phyloP scores from a whole-genome alignment of 108 stramenopile genomes.

The Stephanodiscus triporus region DNA sequence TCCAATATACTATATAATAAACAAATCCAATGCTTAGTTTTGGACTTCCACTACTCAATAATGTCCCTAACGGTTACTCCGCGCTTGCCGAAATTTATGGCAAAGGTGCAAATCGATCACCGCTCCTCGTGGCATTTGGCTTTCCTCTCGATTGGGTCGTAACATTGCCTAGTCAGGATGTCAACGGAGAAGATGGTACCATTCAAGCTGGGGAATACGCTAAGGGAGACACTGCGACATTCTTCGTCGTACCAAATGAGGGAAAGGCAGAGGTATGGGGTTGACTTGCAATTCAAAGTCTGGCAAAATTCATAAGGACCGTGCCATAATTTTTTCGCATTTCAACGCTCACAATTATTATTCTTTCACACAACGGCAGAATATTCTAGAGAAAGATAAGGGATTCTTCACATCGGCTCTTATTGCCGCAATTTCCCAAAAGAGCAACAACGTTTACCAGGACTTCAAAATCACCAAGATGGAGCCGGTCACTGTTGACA shows the following conservation, averaged over 20 bases:
- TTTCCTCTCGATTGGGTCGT: slow-evolving; percentile 95
- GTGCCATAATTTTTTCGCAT: background rate
- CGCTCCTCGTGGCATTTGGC: slow-evolving; percentile 83
- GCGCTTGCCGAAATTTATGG: slow-evolving; percentile 89
- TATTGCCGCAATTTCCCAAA: slow-evolving; percentile 79
- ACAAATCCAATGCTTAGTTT: slow-evolving; percentile 43
- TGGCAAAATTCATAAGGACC: background rate
- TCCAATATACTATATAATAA: background rate
- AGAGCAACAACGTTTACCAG: slow-evolving; percentile 91
- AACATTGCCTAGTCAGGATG: slow-evolving; percentile 83
- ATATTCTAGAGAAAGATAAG: slow-evolving; percentile 65
- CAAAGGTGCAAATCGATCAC: slow-evolving; percentile 82
- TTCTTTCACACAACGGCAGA: slow-evolving; percentile 23
- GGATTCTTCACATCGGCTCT: slow-evolving; percentile 71
- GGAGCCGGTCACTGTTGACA: slow-evolving; percentile 55
- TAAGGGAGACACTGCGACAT: slow-evolving; percentile 96
- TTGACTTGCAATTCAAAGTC: background rate
- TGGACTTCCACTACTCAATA: slow-evolving; percentile 71
- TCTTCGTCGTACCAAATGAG: slow-evolving; percentile 72
- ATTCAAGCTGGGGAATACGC: slow-evolving; percentile 94
- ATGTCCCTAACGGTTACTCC: slow-evolving; percentile 82
- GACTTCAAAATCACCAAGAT: slow-evolving; percentile 91
- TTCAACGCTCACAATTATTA: background rate
- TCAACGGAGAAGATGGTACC: slow-evolving; percentile 95
- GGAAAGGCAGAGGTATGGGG: slow-evolving; percentile 69